Percentiles rank a stretch among this genome's conserved stretches.
Conservation (phyloP, 2,329 filamentous ascomycete genomes). For the Fusarium palustre region DNA sequence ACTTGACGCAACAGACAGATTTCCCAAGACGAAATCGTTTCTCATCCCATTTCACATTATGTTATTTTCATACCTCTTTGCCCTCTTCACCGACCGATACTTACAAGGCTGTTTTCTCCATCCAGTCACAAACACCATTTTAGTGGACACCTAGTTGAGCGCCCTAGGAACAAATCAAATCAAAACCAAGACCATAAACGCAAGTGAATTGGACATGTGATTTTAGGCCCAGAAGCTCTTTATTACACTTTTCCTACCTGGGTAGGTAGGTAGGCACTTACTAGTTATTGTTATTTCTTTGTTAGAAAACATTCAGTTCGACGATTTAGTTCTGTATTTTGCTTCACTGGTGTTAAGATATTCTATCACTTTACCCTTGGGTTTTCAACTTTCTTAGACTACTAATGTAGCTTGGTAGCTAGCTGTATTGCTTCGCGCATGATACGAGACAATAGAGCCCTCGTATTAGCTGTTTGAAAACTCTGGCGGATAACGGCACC, state of each 20-base stretch:
- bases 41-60: slow-evolving; percentile 10
- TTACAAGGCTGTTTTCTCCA: slow-evolving; percentile 15
- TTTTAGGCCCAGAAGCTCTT: slow-evolving; percentile 2
- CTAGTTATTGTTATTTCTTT: not conserved
- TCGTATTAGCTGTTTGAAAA: slow-evolving; percentile 27
- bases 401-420: too few relatives aligned
- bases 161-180: not conserved
- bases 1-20: slow-evolving; percentile 12
- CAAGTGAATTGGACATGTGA: slow-evolving; percentile 26
- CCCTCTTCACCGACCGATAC: slow-evolving; percentile 9
- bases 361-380: not conserved
- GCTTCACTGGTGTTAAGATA: not conserved
- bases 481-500: slow-evolving; percentile 33
- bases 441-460: slow-evolving; percentile 30
- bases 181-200: not conserved
- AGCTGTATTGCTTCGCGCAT: slow-evolving; percentile 15
- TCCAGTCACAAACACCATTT: slow-evolving; percentile 14
- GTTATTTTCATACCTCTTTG: not conserved
- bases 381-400: slow-evolving; percentile 5
- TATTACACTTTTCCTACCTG: too few relatives aligned
- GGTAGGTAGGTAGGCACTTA: too few relatives aligned
- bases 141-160: slow-evolving; percentile 17
- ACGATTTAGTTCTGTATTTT: not conserved
- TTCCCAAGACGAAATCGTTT: slow-evolving; percentile 33
- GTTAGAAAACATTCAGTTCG: not conserved